Percentiles rank a stretch among this genome's conserved stretches.
phyloP scores from a whole-genome alignment of 164 flowering plant genomes.

The Nelumbo lutea region DNA sequence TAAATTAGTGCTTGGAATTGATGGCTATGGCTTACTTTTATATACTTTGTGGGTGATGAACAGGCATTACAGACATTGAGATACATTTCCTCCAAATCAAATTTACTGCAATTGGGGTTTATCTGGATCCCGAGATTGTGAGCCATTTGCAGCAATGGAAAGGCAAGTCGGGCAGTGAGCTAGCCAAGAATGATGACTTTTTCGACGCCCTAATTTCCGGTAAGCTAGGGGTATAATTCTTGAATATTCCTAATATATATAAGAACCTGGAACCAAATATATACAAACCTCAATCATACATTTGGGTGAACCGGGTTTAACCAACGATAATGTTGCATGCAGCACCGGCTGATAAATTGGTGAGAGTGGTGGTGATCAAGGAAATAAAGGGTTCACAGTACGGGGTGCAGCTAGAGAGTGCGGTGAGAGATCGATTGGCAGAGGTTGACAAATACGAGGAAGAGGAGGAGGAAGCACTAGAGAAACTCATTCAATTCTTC shows the following conservation, averaged over 20 bases:
- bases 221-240: slow-evolving; percentile 9
- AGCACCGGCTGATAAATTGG: slow-evolving; percentile 71
- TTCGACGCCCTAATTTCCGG: slow-evolving; percentile 72
- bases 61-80: slow-evolving; percentile 91
- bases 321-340: slow-evolving; percentile 8
- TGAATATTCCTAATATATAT: too few relatives aligned
- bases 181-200: slow-evolving; percentile 67
- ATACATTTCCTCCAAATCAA: slow-evolving; percentile 92
- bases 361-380: slow-evolving; percentile 84
- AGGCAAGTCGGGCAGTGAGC: slow-evolving; percentile 54
- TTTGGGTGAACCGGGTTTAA: too few relatives aligned
- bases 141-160: slow-evolving; percentile 68
- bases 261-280: too few relatives aligned
- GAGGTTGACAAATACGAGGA: slow-evolving; percentile 82
- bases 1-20: too few relatives aligned
- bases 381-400: slow-evolving; percentile 95
- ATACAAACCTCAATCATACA: too few relatives aligned
- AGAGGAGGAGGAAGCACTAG: slow-evolving; percentile 78
- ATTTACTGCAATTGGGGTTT: slow-evolving; percentile 91
- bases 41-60: not conserved
- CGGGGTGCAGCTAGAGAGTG: slow-evolving; percentile 77
- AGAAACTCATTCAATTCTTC: slow-evolving; percentile 65
- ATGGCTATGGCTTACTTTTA: not conserved
- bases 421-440: slow-evolving; percentile 81
- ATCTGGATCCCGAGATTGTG: slow-evolving; percentile 58